Evolutionary conservation across 768 basidiomycete genomes (phyloP).

Genomic region (Leucosporidium yakuticum): DNA sequence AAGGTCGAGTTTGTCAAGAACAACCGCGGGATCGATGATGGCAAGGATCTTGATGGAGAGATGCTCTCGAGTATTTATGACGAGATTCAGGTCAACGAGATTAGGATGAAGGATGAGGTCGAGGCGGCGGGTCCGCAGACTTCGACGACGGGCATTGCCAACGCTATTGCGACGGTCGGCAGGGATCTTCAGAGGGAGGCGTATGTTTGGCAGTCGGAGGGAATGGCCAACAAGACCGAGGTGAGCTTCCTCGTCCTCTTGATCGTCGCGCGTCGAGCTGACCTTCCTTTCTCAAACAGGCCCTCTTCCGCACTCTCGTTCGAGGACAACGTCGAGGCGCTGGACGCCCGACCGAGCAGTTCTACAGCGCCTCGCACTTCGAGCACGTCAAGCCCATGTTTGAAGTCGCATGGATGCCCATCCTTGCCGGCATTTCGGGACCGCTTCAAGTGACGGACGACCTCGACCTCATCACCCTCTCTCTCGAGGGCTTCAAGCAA

Average conservation of each 20-base stretch:
- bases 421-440: slow-evolving; percentile 87
- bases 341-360: slow-evolving; percentile 57
- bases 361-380: slow-evolving; percentile 92
- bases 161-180: slow-evolving; percentile 79
- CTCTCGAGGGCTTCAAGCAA: slow-evolving; percentile 89
- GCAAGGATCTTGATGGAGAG: slow-evolving; percentile 79
- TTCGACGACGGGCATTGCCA: slow-evolving; percentile 63
- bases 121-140: slow-evolving; percentile 49
- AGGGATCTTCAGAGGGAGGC: slow-evolving; percentile 93
- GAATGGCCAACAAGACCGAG: slow-evolving; percentile 96
- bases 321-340: slow-evolving; percentile 75
- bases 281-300: slow-evolving; percentile 48
- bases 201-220: slow-evolving; percentile 88
- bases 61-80: slow-evolving; percentile 72
- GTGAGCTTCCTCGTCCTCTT: slow-evolving; percentile 45
- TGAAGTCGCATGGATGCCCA: slow-evolving; percentile 98
- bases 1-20: slow-evolving; percentile 87
- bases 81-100: slow-evolving; percentile 85
- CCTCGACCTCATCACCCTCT: slow-evolving; percentile 80
- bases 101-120: slow-evolving; percentile 97
- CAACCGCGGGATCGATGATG: slow-evolving; percentile 94
- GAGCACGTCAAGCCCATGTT: slow-evolving; percentile 98
- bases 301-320: slow-evolving; percentile 86
- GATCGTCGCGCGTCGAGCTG: background rate
- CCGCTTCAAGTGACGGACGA: slow-evolving; percentile 94